Conservation (phyloP, 2,329 filamentous ascomycete genomes). For the Stemphylium beticola region DNA sequence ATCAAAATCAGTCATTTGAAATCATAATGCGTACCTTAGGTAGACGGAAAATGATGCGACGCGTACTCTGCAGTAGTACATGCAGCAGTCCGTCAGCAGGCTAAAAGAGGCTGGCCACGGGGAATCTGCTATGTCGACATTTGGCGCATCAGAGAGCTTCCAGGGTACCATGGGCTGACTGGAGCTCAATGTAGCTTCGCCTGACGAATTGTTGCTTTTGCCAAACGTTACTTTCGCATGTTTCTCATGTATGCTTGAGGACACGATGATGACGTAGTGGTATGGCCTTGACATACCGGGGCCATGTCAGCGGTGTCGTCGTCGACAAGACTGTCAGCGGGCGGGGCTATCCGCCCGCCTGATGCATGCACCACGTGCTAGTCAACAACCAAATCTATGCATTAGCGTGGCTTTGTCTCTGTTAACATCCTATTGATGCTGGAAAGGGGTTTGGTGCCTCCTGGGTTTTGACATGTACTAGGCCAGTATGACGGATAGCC, state of each 20-base stretch:
- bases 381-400: not conserved
- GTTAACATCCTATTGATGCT: not conserved
- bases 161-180: not conserved
- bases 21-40: not conserved
- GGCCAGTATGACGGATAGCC: not conserved
- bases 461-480: not conserved
- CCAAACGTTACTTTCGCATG: too few relatives aligned
- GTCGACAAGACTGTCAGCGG: slow-evolving; percentile 12
- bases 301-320: slow-evolving; percentile 18
- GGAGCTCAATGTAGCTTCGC: not conserved
- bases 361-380: slow-evolving; percentile 15
- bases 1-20: not conserved
- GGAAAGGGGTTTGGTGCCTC: not conserved
- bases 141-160: not conserved
- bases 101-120: not conserved
- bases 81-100: not conserved
- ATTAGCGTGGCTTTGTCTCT: not conserved
- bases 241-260: not conserved
- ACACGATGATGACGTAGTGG: slow-evolving; percentile 1
- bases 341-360: slow-evolving; percentile 16
- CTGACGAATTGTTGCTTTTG: not conserved
- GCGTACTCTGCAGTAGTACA: not conserved
- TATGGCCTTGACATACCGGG: slow-evolving; percentile 7
- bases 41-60: not conserved
- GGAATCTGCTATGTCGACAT: not conserved